Conservation (phyloP, 805 yeast genomes). For the Pichia manshurica region DNA sequence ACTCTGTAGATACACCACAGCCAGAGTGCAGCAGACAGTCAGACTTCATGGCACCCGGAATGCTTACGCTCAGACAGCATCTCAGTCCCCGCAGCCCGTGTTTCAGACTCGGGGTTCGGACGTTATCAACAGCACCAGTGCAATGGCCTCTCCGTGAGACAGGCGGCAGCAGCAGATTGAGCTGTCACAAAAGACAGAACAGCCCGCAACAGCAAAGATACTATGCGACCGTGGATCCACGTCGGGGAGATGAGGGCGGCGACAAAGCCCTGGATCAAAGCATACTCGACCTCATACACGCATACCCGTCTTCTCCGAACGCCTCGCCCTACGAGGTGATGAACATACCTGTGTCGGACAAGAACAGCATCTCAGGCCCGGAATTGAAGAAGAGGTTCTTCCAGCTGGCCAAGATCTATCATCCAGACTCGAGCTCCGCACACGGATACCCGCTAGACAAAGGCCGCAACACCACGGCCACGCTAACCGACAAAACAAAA, state of each 20-base stretch:
- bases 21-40: too few relatives aligned
- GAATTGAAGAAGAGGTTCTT: constrained; percentile 47
- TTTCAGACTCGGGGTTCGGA: not conserved
- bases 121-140: not conserved
- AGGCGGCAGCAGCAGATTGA: too few relatives aligned
- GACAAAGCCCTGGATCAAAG: constrained; percentile 13
- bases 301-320: constrained; percentile 40
- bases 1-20: too few relatives aligned
- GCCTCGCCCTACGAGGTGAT: constrained; percentile 75
- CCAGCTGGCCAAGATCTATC: constrained; percentile 66
- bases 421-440: constrained; percentile 54
- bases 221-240: too few relatives aligned
- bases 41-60: too few relatives aligned
- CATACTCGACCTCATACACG: constrained; percentile 20
- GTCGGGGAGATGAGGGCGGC: not conserved
- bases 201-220: too few relatives aligned
- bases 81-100: too few relatives aligned
- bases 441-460: constrained; percentile 19
- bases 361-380: constrained; percentile 30
- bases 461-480: not conserved
- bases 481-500: constrained; percentile 21
- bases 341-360: constrained; percentile 31
- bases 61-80: too few relatives aligned
- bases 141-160: too few relatives aligned
- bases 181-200: too few relatives aligned